phyloP scores from a whole-genome alignment of 345 rosid species.

The Brassica napus region DNA sequence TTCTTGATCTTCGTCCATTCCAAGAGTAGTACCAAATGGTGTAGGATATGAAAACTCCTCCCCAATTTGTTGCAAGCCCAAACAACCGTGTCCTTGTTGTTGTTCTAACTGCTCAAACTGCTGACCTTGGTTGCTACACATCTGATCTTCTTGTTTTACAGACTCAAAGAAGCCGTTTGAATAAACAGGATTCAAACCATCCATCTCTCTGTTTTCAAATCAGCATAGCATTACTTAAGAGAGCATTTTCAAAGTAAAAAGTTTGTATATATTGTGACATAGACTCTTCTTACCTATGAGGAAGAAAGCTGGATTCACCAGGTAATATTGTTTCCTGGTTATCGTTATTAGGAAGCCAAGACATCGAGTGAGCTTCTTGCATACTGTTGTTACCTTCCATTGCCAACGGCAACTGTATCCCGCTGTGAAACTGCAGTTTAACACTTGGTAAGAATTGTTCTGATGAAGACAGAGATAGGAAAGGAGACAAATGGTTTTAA shows the following conservation, averaged over 20 bases:
- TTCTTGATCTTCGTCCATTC: conserved; percentile 48
- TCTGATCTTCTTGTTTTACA: conserved; percentile 51
- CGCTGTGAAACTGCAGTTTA: conserved; percentile 56
- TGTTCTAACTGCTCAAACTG: conserved; percentile 53
- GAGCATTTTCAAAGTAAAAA: neutral
- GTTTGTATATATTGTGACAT: neutral
- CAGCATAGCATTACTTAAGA: conserved; percentile 7
- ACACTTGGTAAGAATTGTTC: conserved; percentile 3
- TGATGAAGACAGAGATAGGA: neutral
- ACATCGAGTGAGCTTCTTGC: conserved; percentile 60
- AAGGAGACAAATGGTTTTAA: conserved; percentile 26
- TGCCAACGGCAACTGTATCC: conserved; percentile 57
- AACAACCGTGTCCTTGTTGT: conserved; percentile 48
- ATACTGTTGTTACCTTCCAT: conserved; percentile 48
- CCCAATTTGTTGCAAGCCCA: conserved; percentile 52
- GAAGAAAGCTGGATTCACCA: conserved; percentile 56
- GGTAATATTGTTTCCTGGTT: conserved; percentile 58
- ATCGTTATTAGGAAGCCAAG: conserved; percentile 72
- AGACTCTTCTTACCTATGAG: conserved; percentile 47
- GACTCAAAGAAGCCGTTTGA: conserved; percentile 54
- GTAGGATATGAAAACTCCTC: conserved; percentile 51
- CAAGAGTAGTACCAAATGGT: conserved; percentile 32
- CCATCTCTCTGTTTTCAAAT: conserved; percentile 52
- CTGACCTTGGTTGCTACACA: conserved; percentile 51
- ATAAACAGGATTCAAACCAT: conserved; percentile 55